Conservation (phyloP, 306 rosid genomes). For the Pyrus communis region DNA sequence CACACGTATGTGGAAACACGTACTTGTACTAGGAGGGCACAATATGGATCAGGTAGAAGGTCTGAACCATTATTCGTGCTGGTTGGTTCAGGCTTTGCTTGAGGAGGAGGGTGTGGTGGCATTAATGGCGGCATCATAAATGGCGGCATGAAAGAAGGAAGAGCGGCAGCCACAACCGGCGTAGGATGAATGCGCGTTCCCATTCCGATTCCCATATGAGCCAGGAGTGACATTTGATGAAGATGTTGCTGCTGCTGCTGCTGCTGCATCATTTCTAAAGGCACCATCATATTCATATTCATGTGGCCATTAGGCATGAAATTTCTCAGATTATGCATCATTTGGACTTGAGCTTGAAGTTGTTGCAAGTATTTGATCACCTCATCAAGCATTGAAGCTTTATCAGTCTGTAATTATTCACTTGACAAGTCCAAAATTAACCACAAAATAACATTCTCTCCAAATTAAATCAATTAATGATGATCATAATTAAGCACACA, state of each 20-base stretch:
- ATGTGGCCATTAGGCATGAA: slow-evolving; percentile 15
- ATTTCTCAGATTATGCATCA: slow-evolving; percentile 33
- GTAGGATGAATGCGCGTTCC: slow-evolving; percentile 19
- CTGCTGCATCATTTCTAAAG: slow-evolving; percentile 22
- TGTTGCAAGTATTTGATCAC: slow-evolving; percentile 50
- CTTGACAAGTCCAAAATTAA: background rate
- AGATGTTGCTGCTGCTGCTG: slow-evolving; percentile 38
- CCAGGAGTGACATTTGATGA: slow-evolving; percentile 50
- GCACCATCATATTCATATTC: slow-evolving; percentile 32
- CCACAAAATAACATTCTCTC: background rate
- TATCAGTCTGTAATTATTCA: slow-evolving; percentile 36
- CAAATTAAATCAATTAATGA: no score
- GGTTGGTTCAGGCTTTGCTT: slow-evolving; percentile 19
- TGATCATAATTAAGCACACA: background rate
- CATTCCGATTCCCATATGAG: slow-evolving; percentile 30
- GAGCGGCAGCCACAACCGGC: slow-evolving; percentile 1
- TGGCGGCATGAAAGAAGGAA: slow-evolving; percentile 17
- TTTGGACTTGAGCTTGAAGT: slow-evolving; percentile 48
- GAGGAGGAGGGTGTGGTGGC: slow-evolving; percentile 11
- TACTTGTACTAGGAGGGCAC: slow-evolving; percentile 38
- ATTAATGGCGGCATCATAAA: slow-evolving; percentile 27
- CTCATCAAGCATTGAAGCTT: slow-evolving; percentile 64
- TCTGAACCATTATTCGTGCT: slow-evolving; percentile 9
- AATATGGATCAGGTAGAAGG: slow-evolving; percentile 28
- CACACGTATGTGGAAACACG: background rate